phyloP scores from a whole-genome alignment of 345 rosid genomes.

The Populus davidiana region DNA sequence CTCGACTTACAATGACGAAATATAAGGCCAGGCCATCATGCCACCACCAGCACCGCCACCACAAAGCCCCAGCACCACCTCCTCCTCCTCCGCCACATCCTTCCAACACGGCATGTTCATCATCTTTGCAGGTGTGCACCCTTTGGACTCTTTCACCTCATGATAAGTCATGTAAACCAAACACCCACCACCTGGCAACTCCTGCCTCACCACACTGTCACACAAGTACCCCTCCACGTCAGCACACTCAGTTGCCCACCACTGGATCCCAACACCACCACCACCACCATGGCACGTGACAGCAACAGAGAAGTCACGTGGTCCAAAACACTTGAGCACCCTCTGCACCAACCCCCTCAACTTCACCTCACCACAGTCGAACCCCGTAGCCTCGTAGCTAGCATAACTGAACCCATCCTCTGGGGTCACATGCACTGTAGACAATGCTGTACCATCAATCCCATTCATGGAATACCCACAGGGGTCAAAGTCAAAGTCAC shows the following conservation, averaged over 20 bases:
- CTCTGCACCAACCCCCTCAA: slow-evolving; percentile 39
- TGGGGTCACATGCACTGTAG: slow-evolving; percentile 84
- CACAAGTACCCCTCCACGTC: slow-evolving; percentile 47
- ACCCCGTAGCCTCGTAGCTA: slow-evolving; percentile 68
- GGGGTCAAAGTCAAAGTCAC: slow-evolving; percentile 71
- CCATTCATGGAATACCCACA: slow-evolving; percentile 87
- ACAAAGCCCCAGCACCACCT: slow-evolving; percentile 9
- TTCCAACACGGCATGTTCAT: slow-evolving; percentile 18
- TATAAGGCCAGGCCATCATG: not conserved
- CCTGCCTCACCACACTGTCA: slow-evolving; percentile 40
- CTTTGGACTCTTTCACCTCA: not conserved
- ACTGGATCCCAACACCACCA: slow-evolving; percentile 8
- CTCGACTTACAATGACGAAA: not conserved
- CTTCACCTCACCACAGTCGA: slow-evolving; percentile 34
- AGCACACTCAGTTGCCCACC: slow-evolving; percentile 23
- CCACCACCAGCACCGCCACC: slow-evolving; percentile 2
- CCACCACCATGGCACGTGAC: slow-evolving; percentile 29
- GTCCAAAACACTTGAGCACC: slow-evolving; percentile 55
- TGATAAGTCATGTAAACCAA: slow-evolving; percentile 29
- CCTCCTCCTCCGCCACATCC: slow-evolving; percentile 23
- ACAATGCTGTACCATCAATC: slow-evolving; percentile 43
- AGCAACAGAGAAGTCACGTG: slow-evolving; percentile 57
- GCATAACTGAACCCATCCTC: slow-evolving; percentile 82
- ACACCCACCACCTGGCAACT: slow-evolving; percentile 39
- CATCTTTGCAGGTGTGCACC: not conserved